Base-by-base conservation (phyloP, 306 rosid species). In the Argentina anserina region DNA sequence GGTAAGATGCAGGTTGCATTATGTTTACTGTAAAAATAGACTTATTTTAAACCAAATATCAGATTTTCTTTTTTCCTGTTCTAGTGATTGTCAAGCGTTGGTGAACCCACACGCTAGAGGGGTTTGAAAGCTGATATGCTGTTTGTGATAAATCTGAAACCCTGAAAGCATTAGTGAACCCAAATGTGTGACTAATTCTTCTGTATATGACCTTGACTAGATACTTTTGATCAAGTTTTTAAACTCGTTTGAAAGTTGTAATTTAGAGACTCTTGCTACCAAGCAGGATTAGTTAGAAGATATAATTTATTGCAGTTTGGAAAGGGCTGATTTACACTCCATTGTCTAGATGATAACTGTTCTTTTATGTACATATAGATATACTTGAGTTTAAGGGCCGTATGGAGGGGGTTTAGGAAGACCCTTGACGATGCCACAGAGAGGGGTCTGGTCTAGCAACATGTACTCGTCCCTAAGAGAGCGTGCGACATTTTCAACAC, bases 401-500 rank as follows among this genome's bases (percentile, higher is more conserved):
- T 84, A 86, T 5, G 84, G 63, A 1, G 60, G 29, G 13, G 93
- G 93, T 78, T 53, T 74, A 33, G 93, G 83, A 42, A 88, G 29
- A 14, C 3, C 58, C 77, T 60, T 79, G 28, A 82, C 85, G 4
- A 10, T 1, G 29, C 93, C 93, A 71, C 93, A 88, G 5, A 82
- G 40, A 65, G 85, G 37, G 7, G 26, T 11, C 13, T n/a, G 31
- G 0, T 68, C 79, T 2, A 81, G 93, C 0, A 86, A 29, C 45
- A 76, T 88, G 86, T 84, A 84, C 81, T 86, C 93, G 9, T 88
- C 93, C 67, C 90, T 82, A 0, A 88, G 82, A 7, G 93, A 88
- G 3, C 83, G 63, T 68, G 81, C 89, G 0, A 88, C 84, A 2
- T 87, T 78, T 5, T 45, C 5, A 49, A 88, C 87, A 42, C 93